Evolutionary conservation across 805 yeast species (phyloP), one percentile per base, ranked within the genome.

Genomic region (Suhomyces sp.): DNA sequence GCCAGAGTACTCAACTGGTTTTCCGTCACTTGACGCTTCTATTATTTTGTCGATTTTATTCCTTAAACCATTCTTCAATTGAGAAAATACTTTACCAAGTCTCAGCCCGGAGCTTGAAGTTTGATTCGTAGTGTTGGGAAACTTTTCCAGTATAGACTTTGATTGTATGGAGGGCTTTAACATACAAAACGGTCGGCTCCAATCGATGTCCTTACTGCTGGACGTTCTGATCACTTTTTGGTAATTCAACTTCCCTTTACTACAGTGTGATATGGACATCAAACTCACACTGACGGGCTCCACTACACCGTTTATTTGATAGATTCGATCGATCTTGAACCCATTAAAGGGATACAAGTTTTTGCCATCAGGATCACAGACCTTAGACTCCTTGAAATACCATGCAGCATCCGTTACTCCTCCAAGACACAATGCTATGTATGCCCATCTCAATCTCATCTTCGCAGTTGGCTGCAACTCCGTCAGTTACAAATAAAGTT

Each of bases 321-420:
- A 79, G 19, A 79, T 76, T 48, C 85, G 71, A 48, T 78, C 77
- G 2, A 85, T 67, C 51, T 79, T 79, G 58, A 83, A 81, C 0
- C 90, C 90, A 0, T 84, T 73, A 57, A 77, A 85, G 0, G 79
- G 76, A 10, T 68, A 49, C 6, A 57, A 7, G n/a, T 52, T 55
- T 17, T n/a, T 35, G 22, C 63, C 61, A n/a, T 54, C 26, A 13
- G 74, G 68, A 52, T 73, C 71, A 60, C 82, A 77, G 2, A 62
- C 58, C 50, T 60, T 70, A 54, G 65, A 70, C 47, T 60, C 68
- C 49, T 53, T 59, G 26, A 60, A 56, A 26, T 63, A 57, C 69
- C 69, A 65, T 29, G 66, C 54, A n/a, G 46, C 27, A 3, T 42
- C 31, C 17, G 31, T 17, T 13, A 38, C 5, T 9, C 41, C 41